Evolutionary conservation across 2,329 filamentous ascomycete species (phyloP).

Genomic region (Huntiella bhutanensis): DNA sequence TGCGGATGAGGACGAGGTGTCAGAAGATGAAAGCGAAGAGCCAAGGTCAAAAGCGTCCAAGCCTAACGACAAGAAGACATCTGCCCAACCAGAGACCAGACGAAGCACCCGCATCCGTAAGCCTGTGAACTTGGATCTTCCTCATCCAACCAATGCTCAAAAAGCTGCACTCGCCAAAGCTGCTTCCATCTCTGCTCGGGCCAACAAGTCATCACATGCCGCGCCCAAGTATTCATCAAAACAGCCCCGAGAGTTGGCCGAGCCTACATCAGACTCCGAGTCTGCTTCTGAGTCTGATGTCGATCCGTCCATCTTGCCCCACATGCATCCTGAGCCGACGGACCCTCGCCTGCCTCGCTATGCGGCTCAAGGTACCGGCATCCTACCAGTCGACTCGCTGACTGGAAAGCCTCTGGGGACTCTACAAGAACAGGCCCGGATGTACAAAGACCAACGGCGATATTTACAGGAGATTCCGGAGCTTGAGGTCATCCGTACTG

Average conservation of each 20-base stretch:
- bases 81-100: background rate
- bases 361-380: background rate
- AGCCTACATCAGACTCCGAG: background rate
- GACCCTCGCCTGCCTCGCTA: constrained; percentile 4
- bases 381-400: background rate
- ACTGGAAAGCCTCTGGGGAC: constrained; percentile 4
- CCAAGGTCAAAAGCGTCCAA: background rate
- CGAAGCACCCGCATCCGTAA: background rate
- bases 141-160: background rate
- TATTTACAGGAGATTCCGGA: constrained; percentile 2
- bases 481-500: constrained; percentile 2
- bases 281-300: constrained; percentile 3
- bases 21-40: constrained; percentile 3
- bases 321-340: background rate
- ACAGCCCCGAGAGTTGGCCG: background rate
- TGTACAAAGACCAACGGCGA: constrained; percentile 5
- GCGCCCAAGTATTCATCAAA: background rate
- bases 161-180: background rate
- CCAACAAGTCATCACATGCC: background rate
- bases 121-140: background rate
- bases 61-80: background rate
- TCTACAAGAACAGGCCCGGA: constrained; percentile 7
- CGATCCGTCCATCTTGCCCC: constrained; percentile 3
- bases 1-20: background rate
- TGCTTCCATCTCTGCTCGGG: background rate